Percentiles rank a stretch among this genome's conserved stretches.
Evolutionary conservation across 768 basidiomycete species (phyloP).

Genomic region (Galerina sulciceps): DNA sequence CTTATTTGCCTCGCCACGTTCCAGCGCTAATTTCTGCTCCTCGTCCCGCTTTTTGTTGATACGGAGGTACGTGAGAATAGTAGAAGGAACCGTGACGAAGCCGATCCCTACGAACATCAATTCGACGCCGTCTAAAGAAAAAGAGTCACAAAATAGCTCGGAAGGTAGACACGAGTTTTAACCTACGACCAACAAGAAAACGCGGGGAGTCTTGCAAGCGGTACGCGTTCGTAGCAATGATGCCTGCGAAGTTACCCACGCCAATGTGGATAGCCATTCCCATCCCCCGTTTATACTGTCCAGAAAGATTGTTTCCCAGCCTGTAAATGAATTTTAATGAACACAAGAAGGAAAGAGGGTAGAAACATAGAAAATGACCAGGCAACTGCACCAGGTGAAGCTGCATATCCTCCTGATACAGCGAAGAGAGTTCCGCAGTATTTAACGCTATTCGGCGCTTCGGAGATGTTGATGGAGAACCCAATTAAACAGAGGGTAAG

Average conservation of each 20-base stretch:
- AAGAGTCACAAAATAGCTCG: neutral
- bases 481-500: constrained; percentile 57
- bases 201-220: constrained; percentile 61
- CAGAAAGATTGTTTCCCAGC: constrained; percentile 68
- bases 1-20: constrained; percentile 33
- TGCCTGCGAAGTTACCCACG: constrained; percentile 67
- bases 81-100: constrained; percentile 51
- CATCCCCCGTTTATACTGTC: constrained; percentile 72
- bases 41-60: constrained; percentile 62
- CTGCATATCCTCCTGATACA: constrained; percentile 65
- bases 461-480: constrained; percentile 66
- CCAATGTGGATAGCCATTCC: constrained; percentile 75
- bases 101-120: constrained; percentile 74
- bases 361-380: constrained; percentile 42
- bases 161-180: neutral
- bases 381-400: constrained; percentile 62
- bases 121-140: constrained; percentile 55
- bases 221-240: constrained; percentile 68
- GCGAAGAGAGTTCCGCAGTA: constrained; percentile 77
- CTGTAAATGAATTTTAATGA: constrained; percentile 33
- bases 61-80: constrained; percentile 51
- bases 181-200: constrained; percentile 66
- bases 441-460: constrained; percentile 54
- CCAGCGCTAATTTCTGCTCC: constrained; percentile 27
- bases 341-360: neutral